Evolutionary conservation across 306 rosid genomes (phyloP), one percentile per base, ranked within the genome.

Genomic region (Prunus davidiana): DNA sequence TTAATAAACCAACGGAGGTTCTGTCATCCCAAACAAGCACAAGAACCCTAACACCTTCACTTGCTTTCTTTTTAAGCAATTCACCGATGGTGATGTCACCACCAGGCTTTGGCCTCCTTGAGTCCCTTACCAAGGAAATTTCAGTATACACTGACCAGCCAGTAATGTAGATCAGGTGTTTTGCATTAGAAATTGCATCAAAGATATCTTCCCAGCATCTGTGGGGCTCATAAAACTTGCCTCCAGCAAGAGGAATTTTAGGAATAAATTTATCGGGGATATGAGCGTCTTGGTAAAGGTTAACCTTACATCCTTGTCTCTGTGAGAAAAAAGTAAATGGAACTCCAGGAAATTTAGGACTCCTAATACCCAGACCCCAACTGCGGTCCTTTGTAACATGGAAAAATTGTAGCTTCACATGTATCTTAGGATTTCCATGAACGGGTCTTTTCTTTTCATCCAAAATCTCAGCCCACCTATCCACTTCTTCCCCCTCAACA

Each of bases 201-300:
- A 85, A 85, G 54, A 85, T 43, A 62, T 85, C 89, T 74, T 85
- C 89, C 89, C 89, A 85, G 64, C 89, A 85, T 64, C 89, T 69
- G 50, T 82, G 86, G 24, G 86, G 82, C 76, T 85, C 86, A 22
- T 82, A 85, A 72, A 38, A 60, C 81, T 79, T 82, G 25, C 86
- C 89, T 13, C 86, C 81, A 62, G 89, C 86, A 51, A 85, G 86
- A 73, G 89, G 86, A 63, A 85, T 85, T 73, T 43, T 65, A 27
- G 89, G 89, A 32, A 85, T 61, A 57, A 85, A 85, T 0, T 80
- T 80, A 50, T 85, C 89, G 1, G 89, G 89, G 65, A 85, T 80
- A 66, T 85, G 89, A 52, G 89, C 86, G 61, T 85, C 89, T 75
- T 82, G 86, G 57, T 80, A 85, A 14, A 85, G 71, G 56, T 84